Conservation (phyloP, 2,329 filamentous ascomycete species). For the Tolypocladium paradoxum region DNA sequence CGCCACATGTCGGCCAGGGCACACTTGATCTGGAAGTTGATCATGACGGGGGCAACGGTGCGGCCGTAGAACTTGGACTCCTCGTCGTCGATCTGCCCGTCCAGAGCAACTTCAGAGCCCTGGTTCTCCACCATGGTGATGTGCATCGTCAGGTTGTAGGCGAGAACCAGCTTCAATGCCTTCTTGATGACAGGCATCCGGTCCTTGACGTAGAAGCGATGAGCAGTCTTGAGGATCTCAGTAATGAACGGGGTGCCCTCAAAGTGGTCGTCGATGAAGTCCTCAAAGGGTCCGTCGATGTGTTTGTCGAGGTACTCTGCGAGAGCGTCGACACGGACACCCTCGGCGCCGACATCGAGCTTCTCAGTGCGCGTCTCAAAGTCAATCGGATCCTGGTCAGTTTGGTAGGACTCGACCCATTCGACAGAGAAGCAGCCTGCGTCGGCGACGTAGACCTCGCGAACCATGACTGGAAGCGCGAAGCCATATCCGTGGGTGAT, state of each 20-base stretch:
- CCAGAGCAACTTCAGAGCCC: conserved; percentile 64
- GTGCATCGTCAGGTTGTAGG: conserved; percentile 90
- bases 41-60: conserved; percentile 91
- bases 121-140: conserved; percentile 90
- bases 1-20: conserved; percentile 98
- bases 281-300: conserved; percentile 83
- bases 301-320: conserved; percentile 93
- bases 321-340: conserved; percentile 68
- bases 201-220: conserved; percentile 85
- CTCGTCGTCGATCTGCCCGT: conserved; percentile 77
- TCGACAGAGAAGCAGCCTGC: conserved; percentile 89
- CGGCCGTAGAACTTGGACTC: conserved; percentile 82
- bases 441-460: conserved; percentile 85
- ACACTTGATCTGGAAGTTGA: conserved; percentile 99
- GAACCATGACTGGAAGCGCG: conserved; percentile 82
- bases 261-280: conserved; percentile 92
- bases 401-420: conserved; percentile 74
- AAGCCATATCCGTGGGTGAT: conserved; percentile 96
- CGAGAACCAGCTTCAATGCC: conserved; percentile 85
- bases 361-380: conserved; percentile 83
- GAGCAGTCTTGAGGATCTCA: conserved; percentile 90
- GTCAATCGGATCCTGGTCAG: conserved; percentile 59
- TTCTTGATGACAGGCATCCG: conserved; percentile 86
- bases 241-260: conserved; percentile 92
- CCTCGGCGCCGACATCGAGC: conserved; percentile 80